Percentiles rank a stretch among this genome's conserved stretches.
phyloP scores from a whole-genome alignment of 2,329 filamentous ascomycete species.

The Calonectria henricotiae region DNA sequence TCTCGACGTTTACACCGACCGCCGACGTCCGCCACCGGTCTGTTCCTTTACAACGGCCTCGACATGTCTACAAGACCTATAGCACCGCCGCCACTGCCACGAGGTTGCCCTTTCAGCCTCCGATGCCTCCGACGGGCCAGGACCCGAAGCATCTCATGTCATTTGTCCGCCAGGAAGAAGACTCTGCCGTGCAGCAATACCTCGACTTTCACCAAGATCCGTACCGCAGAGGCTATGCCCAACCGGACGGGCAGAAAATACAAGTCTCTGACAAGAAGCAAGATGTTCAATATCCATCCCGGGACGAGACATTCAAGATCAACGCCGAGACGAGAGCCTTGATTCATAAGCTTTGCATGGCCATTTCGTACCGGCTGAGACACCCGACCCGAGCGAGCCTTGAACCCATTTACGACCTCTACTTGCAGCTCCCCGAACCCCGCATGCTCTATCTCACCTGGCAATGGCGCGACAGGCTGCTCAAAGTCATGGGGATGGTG shows the following conservation, averaged over 20 bases:
- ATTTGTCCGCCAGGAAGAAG: slow-evolving; percentile 68
- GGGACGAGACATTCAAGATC: slow-evolving; percentile 59
- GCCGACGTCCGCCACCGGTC: slow-evolving; percentile 45
- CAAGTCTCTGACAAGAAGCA: slow-evolving; percentile 67
- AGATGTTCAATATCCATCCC: slow-evolving; percentile 66
- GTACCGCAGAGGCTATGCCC: slow-evolving; percentile 70
- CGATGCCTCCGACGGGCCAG: slow-evolving; percentile 31
- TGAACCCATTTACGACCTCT: slow-evolving; percentile 66
- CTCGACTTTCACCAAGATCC: slow-evolving; percentile 69
- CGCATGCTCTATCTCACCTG: slow-evolving; percentile 68
- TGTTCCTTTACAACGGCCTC: slow-evolving; percentile 39
- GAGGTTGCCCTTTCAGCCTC: slow-evolving; percentile 34
- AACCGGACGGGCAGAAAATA: slow-evolving; percentile 66
- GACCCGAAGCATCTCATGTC: slow-evolving; percentile 61
- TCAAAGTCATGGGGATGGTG: slow-evolving; percentile 79
- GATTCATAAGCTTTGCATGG: slow-evolving; percentile 61
- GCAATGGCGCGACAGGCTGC: slow-evolving; percentile 73
- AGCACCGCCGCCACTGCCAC: slow-evolving; percentile 49
- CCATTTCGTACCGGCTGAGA: slow-evolving; percentile 62
- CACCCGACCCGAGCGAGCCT: slow-evolving; percentile 62
- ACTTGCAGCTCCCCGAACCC: slow-evolving; percentile 68
- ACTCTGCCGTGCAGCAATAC: slow-evolving; percentile 68
- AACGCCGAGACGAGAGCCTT: slow-evolving; percentile 57
- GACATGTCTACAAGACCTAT: slow-evolving; percentile 49
- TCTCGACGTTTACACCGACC: slow-evolving; percentile 60